Percentiles rank a stretch among this genome's conserved stretches.
Evolutionary conservation across 495 filamentous ascomycete species (phyloP).

Genomic region (Aspergillus sclerotioniger): DNA sequence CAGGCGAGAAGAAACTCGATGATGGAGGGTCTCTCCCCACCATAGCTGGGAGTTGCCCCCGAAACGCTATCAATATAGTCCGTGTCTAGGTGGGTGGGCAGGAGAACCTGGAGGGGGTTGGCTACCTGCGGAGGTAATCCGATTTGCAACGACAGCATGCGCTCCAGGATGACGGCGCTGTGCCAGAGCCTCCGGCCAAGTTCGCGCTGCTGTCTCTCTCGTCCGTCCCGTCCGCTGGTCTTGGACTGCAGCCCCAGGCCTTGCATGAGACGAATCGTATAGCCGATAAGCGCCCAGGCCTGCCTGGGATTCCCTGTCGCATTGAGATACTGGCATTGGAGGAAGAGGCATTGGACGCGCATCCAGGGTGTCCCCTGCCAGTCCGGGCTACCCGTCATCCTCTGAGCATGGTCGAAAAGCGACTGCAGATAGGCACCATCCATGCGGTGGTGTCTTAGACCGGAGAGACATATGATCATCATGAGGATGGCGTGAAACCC

Average conservation of each 20-base stretch:
- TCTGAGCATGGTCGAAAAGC: conserved; percentile 11
- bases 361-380: neutral
- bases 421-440: neutral
- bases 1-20: conserved; percentile 11
- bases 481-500: conserved; percentile 12
- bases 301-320: conserved; percentile 12
- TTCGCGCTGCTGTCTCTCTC: neutral
- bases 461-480: conserved; percentile 9
- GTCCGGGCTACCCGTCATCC: neutral
- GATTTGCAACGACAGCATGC: conserved; percentile 16
- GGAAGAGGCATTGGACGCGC: conserved; percentile 15
- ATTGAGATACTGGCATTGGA: conserved; percentile 22
- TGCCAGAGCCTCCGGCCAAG: conserved; percentile 19
- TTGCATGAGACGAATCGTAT: conserved; percentile 14
- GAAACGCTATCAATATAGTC: conserved; percentile 18
- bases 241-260: conserved; percentile 6
- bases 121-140: conserved; percentile 11
- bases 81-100: conserved; percentile 13
- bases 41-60: neutral
- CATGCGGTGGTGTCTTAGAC: neutral
- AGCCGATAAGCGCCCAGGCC: conserved; percentile 14
- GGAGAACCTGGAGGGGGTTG: conserved; percentile 4
- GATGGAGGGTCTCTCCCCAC: conserved; percentile 10
- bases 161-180: conserved; percentile 15
- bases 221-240: neutral